These are phyloP conservation scores for Paspalum notatum DNA, from an alignment of 176 grass and related monocot genomes.

Conservation along the genomic window DNA sequence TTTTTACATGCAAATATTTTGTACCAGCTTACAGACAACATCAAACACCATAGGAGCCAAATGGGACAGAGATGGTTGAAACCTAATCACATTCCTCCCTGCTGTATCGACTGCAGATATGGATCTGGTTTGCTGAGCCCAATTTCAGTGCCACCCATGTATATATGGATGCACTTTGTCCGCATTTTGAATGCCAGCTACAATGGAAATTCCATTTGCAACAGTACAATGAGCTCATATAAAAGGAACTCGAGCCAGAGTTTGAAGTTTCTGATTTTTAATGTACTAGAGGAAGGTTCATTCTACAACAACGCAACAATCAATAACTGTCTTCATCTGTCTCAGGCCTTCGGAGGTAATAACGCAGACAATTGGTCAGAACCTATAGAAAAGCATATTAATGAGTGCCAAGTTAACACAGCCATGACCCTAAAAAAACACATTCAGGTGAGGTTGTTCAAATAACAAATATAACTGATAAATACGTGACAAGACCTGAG, in stretches of 20 bases:
- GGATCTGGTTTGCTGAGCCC: conserved; percentile 12
- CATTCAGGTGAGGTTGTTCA: conserved; percentile 16
- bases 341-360: conserved; percentile 92
- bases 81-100: conserved; percentile 26
- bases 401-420: background rate
- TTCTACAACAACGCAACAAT: conserved; percentile 31
- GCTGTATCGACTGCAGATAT: background rate
- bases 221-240: conserved; percentile 27
- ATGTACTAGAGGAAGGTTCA: background rate
- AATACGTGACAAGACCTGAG: conserved; percentile 59
- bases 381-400: conserved; percentile 47
- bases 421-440: background rate
- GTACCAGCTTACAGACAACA: conserved; percentile 27
- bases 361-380: conserved; percentile 74
- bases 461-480: conserved; percentile 14
- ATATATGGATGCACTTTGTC: background rate
- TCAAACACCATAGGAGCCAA: conserved; percentile 24
- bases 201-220: conserved; percentile 30
- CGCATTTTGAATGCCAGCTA: background rate
- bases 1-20: conserved; percentile 39
- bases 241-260: conserved; percentile 16
- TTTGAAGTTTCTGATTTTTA: background rate
- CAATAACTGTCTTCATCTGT: conserved; percentile 94
- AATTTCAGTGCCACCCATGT: conserved; percentile 35
- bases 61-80: background rate